Base-by-base conservation (phyloP, 2,329 filamentous ascomycete species). In the Scortechinia acanthostroma region DNA sequence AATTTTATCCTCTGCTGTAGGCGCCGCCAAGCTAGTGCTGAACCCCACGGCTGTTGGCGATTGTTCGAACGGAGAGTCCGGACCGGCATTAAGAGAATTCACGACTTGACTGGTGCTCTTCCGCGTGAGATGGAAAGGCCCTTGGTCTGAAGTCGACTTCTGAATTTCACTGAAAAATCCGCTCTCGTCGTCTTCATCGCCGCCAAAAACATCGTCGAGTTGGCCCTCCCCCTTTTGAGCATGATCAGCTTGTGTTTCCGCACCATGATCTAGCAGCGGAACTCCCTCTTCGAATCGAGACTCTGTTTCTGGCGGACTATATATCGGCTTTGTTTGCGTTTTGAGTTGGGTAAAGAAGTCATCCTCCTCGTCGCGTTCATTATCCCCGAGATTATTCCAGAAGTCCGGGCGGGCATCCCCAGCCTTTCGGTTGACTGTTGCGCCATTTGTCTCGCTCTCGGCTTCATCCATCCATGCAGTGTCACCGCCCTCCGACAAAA, bases 281-380 rank as follows among this genome's bases (percentile, higher is more conserved):
- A 40, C 35, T 6, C 35, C 35, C 35, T 40, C 35, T 40, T 40
- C 35, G 35, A 40, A 40, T 40, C 35, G 14, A 13, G 35, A 10
- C 6, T 40, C 35, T 15, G 35, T 6, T 17, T 40, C 35, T 10
- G 35, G 35, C 6, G 35, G 35, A 10, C 6, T 19, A 17, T 13
- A 40, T 6, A 40, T 40, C 14, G 35, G 35, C 35, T 40, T 40
- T 13, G 35, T 40, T 40, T 40, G 35, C 10, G 35, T 40, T 6
- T 40, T 40, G 10, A 40, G 35, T 17, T 40, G 35, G 17, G 14
- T 19, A 17, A 40, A 40, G 17, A 40, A 40, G 17, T 40, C 35
- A 19, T 40, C 35, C 25, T n/a, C 25, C 6, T 17, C 35, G 35
- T 40, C 35, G 17, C 6, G 6, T 13, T 40, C 35, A 40, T 40